Base-by-base conservation (phyloP, 176 grass and related monocot genomes). In the Melocanna baccifera region DNA sequence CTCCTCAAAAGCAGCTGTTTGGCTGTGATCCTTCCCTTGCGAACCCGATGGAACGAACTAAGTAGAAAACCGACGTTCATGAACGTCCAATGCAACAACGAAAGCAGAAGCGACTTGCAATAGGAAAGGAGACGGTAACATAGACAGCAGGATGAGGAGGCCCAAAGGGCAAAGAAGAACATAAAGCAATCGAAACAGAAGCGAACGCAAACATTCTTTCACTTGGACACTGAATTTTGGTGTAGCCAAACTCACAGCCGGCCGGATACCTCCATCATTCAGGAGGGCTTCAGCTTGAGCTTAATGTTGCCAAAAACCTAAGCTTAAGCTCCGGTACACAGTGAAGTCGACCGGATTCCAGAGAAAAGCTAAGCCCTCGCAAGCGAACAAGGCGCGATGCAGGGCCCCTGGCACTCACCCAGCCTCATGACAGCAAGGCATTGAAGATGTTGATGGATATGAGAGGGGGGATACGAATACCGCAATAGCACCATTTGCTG, bases 181-280 rank as follows among this genome's bases (percentile, higher is more conserved):
- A n/a, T n/a, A n/a, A n/a, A n/a, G n/a, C n/a, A n/a, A n/a, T n/a
- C n/a, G n/a, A n/a, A n/a, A n/a, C n/a, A n/a, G n/a, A n/a, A n/a
- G n/a, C n/a, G n/a, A n/a, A n/a, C n/a, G n/a, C n/a, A n/a, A n/a
- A n/a, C n/a, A n/a, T n/a, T n/a, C n/a, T 76, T 94, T 94, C 90
- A 43, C 87, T 84, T 74, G 83, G 88, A 82, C 86, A 90, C 91
- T 42, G 65, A 37, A 7, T 13, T 63, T 15, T 2, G 14, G 28
- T 12, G 61, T 16, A 30, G 64, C 32, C 32, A 9, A 29, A 53
- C 67, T 59, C 79, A 1, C 2, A 7, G n/a, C 37, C 9, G 9
- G 50, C 1, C 20, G 8, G 75, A 29, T 14, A 16, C 8, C 42
- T 20, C 53, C 0, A 20, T 8, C 20, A n/a, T 58, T 58, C 22